Evolutionary conservation across 169 alveolate genomes (phyloP).

Genomic region (Eimeria praecox): DNA sequence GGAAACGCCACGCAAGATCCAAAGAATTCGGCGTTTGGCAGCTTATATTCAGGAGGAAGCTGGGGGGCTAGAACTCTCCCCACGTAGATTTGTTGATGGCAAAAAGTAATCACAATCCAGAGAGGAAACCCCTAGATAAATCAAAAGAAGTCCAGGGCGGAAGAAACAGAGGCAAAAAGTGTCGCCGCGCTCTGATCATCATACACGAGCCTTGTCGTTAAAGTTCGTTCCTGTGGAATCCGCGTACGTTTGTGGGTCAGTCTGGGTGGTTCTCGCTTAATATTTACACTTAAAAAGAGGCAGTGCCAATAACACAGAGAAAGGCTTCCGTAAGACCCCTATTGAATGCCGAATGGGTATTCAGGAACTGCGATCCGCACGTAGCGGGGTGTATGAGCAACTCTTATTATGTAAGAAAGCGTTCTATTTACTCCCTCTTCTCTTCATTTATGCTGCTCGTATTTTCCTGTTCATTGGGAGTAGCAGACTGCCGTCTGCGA

Average conservation of each 20-base stretch:
- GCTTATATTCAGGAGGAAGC: neutral
- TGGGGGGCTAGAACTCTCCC: neutral
- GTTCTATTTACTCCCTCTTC: conserved; percentile 9
- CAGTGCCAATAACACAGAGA: neutral
- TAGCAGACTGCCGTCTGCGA: conserved; percentile 5
- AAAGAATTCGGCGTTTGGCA: neutral
- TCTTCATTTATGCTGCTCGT: neutral
- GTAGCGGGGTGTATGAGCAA: neutral
- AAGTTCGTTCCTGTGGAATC: neutral
- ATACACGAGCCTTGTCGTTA: neutral
- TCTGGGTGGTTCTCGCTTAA: neutral
- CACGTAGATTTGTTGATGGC: neutral
- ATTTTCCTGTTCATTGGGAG: neutral
- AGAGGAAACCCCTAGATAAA: neutral
- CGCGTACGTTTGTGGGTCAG: neutral
- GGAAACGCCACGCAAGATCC: neutral
- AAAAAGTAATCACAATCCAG: neutral
- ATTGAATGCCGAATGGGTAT: neutral
- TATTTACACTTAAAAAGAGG: neutral
- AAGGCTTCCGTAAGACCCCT: neutral
- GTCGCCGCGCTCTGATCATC: neutral
- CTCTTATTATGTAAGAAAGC: neutral
- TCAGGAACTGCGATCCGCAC: neutral
- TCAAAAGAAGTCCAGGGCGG: neutral
- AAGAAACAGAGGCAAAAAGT: neutral